phyloP scores from a whole-genome alignment of 2,329 filamentous ascomycete species.

The Penicillium sp. region DNA sequence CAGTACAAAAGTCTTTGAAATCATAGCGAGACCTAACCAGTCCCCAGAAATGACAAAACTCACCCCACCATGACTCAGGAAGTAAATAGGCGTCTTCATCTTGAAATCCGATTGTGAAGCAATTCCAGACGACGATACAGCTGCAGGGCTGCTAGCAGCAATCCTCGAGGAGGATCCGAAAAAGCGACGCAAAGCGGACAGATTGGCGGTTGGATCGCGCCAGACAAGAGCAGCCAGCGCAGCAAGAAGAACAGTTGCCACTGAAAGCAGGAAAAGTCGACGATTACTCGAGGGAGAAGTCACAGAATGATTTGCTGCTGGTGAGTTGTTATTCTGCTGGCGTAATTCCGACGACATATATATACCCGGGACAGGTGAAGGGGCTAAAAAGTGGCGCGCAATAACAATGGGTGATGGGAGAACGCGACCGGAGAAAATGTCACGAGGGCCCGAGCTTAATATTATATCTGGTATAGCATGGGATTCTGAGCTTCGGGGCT shows the following conservation, averaged over 20 bases:
- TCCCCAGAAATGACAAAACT: slow-evolving; percentile 20
- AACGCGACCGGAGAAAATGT: neutral
- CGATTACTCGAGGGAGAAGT: slow-evolving; percentile 7
- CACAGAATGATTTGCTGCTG: slow-evolving; percentile 3
- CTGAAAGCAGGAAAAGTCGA: slow-evolving; percentile 22
- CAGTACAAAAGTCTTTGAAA: neutral
- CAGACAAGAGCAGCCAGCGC: slow-evolving; percentile 25
- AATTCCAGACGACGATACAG: slow-evolving; percentile 4
- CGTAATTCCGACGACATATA: slow-evolving; percentile 32
- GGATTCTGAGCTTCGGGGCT: neutral
- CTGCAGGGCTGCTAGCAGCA: slow-evolving; percentile 12
- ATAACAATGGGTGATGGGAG: neutral
- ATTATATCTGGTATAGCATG: neutral
- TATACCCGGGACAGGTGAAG: neutral
- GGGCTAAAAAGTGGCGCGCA: neutral
- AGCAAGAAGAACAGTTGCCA: slow-evolving; percentile 27
- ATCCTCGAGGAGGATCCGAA: slow-evolving; percentile 23
- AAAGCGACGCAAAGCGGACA: slow-evolving; percentile 34
- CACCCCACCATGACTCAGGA: slow-evolving; percentile 55
- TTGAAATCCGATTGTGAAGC: slow-evolving; percentile 9
- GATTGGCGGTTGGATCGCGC: slow-evolving; percentile 29
- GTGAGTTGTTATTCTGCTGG: slow-evolving; percentile 7
- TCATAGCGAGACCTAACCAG: neutral
- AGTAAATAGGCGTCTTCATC: slow-evolving; percentile 56
- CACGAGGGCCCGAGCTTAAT: neutral